Conservation (phyloP, 2,329 filamentous ascomycete species). For the Penicillium decumbens region DNA sequence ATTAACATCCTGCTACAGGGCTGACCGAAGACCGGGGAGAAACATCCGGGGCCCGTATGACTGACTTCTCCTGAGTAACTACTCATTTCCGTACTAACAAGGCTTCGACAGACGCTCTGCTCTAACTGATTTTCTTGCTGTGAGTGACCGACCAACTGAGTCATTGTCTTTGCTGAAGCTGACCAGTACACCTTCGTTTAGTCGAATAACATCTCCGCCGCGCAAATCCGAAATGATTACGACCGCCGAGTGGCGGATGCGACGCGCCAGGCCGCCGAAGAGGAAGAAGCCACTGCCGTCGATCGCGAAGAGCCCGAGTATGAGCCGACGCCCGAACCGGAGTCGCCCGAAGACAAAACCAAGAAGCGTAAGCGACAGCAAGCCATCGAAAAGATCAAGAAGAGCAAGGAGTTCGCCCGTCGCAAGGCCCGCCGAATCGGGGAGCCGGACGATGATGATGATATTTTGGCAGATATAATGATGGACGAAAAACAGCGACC, state of each 20-base stretch:
- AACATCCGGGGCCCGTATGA: constrained; percentile 47
- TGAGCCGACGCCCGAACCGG: constrained; percentile 30
- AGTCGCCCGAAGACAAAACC: constrained; percentile 35
- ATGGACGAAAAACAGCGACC: constrained; percentile 55
- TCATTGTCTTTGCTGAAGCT: not conserved
- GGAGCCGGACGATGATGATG: constrained; percentile 44
- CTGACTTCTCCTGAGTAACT: constrained; percentile 17
- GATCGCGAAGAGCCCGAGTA: constrained; percentile 32
- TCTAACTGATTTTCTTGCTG: constrained; percentile 63
- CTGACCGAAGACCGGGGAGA: constrained; percentile 28
- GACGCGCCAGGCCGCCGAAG: constrained; percentile 35
- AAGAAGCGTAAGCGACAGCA: constrained; percentile 57
- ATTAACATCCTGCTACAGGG: constrained; percentile 18
- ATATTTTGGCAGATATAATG: constrained; percentile 47
- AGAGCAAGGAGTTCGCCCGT: constrained; percentile 49
- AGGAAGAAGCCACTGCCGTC: constrained; percentile 27
- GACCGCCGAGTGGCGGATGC: constrained; percentile 51
- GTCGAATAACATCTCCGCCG: constrained; percentile 63
- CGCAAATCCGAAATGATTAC: constrained; percentile 58
- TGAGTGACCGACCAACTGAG: constrained; percentile 33
- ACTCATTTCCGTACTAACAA: constrained; percentile 13
- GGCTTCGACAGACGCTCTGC: constrained; percentile 52
- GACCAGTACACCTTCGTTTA: constrained; percentile 19
- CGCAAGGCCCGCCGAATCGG: constrained; percentile 42
- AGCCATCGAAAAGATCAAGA: constrained; percentile 46